Evolutionary conservation across 495 filamentous ascomycete genomes (phyloP).

Genomic region (Penicillium bovifimosum): DNA sequence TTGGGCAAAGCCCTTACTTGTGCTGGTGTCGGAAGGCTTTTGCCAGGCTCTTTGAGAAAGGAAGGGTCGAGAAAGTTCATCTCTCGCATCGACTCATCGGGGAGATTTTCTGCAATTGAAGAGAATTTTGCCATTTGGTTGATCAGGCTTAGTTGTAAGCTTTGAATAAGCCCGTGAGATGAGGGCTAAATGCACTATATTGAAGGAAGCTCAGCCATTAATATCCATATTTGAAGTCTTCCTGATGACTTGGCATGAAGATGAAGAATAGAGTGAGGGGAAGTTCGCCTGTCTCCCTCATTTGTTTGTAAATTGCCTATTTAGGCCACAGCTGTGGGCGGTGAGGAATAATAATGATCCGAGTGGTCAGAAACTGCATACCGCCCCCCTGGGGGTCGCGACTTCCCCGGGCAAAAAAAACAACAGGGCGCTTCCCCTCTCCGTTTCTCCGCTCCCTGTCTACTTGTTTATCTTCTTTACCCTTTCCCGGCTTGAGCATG

Average conservation of each 20-base stretch:
- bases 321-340: constrained; percentile 10
- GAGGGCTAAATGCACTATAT: neutral
- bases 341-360: constrained; percentile 26
- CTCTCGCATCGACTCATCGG: constrained; percentile 11
- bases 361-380: constrained; percentile 15
- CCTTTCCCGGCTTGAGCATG: constrained; percentile 9
- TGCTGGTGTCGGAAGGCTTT: constrained; percentile 16
- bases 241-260: neutral
- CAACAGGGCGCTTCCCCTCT: constrained; percentile 16
- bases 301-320: constrained; percentile 24
- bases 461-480: neutral
- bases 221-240: neutral
- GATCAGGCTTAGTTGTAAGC: neutral
- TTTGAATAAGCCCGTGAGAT: neutral
- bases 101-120: constrained; percentile 1
- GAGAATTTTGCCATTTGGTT: neutral
- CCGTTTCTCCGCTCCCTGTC: constrained; percentile 2
- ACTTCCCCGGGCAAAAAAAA: constrained; percentile 20
- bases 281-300: neutral
- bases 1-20: constrained; percentile 22
- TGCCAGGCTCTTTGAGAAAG: constrained; percentile 16
- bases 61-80: constrained; percentile 23
- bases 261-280: neutral
- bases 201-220: neutral
- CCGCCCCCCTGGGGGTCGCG: constrained; percentile 24